Evolutionary conservation across 352 stramenopile genomes (phyloP).

Genomic region (Pythium inflatum): DNA sequence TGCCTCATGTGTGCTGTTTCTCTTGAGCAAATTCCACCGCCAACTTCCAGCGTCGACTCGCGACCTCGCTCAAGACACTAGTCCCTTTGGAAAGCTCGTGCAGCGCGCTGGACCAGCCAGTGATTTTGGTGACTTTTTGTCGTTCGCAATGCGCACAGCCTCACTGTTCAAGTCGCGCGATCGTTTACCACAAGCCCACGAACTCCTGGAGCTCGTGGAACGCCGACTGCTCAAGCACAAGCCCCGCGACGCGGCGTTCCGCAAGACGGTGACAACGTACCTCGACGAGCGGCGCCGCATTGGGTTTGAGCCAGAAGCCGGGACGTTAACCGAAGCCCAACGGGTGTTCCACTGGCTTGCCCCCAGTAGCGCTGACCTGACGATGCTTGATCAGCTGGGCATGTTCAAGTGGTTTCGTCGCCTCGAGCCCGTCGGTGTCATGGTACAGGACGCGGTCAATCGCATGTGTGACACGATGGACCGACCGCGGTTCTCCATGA

Average conservation of each 20-base stretch:
- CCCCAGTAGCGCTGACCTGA: not conserved
- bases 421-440: not conserved
- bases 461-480: not conserved
- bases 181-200: not conserved
- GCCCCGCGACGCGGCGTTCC: not conserved
- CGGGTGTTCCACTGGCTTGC: not conserved
- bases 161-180: not conserved
- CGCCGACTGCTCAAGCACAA: conserved; percentile 11
- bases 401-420: not conserved
- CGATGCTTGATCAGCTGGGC: not conserved
- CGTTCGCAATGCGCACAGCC: not conserved
- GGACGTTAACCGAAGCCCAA: not conserved
- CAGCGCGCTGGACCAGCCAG: not conserved
- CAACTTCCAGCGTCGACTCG: not conserved
- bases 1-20: not conserved
- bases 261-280: not conserved
- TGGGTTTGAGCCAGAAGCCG: not conserved
- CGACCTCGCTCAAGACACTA: not conserved
- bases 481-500: not conserved
- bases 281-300: not conserved
- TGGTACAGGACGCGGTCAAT: not conserved
- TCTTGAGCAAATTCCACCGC: conserved; percentile 10
- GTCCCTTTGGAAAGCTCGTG: not conserved
- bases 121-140: not conserved
- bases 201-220: conserved; percentile 1